Conservation (phyloP, 179 eudicot genomes). For the Sideroxylon spinosum region DNA sequence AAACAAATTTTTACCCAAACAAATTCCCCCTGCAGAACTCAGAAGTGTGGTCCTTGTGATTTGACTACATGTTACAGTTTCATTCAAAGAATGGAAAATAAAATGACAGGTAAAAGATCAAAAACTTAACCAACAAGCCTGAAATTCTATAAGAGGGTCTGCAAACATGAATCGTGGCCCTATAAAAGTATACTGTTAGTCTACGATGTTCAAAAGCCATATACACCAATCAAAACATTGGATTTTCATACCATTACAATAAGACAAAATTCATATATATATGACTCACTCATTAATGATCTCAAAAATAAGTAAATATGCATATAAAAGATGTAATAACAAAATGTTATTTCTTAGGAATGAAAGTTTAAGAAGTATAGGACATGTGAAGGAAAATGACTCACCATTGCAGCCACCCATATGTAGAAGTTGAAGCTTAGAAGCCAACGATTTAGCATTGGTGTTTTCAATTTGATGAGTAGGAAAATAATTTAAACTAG, state of each 20-base stretch:
- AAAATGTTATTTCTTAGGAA: not conserved
- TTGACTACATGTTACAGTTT: not conserved
- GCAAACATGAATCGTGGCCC: slow-evolving; percentile 1
- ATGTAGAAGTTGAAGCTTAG: slow-evolving; percentile 51
- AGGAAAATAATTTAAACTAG: slow-evolving; percentile 17
- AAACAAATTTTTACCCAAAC: not conserved
- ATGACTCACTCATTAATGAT: not conserved
- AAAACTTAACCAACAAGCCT: not conserved
- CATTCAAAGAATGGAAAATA: not conserved
- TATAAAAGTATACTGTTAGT: not conserved
- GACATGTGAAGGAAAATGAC: slow-evolving; percentile 8
- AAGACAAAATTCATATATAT: not conserved
- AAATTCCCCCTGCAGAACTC: not conserved
- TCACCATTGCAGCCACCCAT: slow-evolving; percentile 80
- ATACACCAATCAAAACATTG: not conserved
- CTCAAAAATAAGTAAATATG: not conserved
- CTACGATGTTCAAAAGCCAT: not conserved
- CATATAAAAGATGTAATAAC: not conserved
- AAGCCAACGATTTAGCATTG: slow-evolving; percentile 28
- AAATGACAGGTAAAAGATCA: not conserved
- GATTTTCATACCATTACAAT: not conserved
- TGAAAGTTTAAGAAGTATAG: not conserved
- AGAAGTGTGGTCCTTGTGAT: not conserved
- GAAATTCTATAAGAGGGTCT: not conserved
- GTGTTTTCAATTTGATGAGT: slow-evolving; percentile 23